Evolutionary conservation across 169 alveolate species (phyloP).

Genomic region (Miamiensis avidus): DNA sequence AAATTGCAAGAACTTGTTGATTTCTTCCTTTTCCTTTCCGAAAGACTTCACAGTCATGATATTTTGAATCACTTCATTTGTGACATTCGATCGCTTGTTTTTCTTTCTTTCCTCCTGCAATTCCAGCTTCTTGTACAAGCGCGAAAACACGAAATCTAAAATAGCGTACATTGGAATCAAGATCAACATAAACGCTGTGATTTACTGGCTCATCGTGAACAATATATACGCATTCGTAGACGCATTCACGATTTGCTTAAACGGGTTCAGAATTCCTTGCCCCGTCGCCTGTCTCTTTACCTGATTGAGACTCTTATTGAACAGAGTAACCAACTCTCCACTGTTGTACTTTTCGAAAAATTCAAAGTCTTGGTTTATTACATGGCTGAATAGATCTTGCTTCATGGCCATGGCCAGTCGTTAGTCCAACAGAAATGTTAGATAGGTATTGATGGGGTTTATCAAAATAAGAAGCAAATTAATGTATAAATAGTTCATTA

Average conservation of each 20-base stretch:
- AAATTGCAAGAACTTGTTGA: not conserved
- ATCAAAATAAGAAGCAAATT: too few species aligned
- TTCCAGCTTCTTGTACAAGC: not conserved
- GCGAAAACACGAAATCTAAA: not conserved
- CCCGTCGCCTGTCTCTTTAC: not conserved
- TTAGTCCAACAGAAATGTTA: not conserved
- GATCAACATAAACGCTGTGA: not conserved
- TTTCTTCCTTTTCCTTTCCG: not conserved
- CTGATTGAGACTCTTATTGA: too few species aligned
- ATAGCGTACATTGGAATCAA: not conserved
- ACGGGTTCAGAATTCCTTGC: not conserved
- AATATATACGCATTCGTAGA: not conserved
- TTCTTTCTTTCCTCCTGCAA: not conserved
- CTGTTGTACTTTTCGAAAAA: not conserved
- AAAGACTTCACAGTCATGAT: not conserved
- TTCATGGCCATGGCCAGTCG: not conserved
- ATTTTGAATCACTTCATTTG: not conserved
- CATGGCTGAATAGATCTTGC: not conserved
- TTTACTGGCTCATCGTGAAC: not conserved
- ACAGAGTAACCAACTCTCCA: not conserved
- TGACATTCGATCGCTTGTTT: not conserved
- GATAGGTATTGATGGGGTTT: not conserved
- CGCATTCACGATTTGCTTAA: not conserved
- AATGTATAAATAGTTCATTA: too few species aligned
- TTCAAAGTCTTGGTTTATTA: not conserved